Conservation (phyloP, 345 rosid species). For the Moricandia moricandioides region DNA sequence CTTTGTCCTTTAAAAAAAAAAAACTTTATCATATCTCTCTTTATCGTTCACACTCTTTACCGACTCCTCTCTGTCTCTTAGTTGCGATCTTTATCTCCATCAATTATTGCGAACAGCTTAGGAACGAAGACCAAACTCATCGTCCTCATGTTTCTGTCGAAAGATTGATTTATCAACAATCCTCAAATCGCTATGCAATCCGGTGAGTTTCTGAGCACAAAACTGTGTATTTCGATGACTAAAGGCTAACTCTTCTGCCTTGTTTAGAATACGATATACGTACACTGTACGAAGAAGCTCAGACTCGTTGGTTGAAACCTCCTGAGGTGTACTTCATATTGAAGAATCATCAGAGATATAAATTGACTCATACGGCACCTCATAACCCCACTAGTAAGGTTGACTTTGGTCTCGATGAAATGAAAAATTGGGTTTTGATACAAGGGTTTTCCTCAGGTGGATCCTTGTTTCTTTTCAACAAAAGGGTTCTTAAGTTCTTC, state of each 20-base stretch:
- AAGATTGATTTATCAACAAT: not conserved
- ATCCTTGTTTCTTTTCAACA: constrained; percentile 72
- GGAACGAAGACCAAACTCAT: too few relatives aligned
- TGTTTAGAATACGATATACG: constrained; percentile 52
- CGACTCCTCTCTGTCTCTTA: too few relatives aligned
- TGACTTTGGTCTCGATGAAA: not conserved
- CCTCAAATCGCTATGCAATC: constrained; percentile 26
- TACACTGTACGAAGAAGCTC: constrained; percentile 64
- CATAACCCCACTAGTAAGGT: constrained; percentile 57
- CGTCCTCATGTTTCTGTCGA: too few relatives aligned
- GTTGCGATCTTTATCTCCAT: too few relatives aligned
- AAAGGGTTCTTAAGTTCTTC: constrained; percentile 55
- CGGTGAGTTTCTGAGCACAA: constrained; percentile 10
- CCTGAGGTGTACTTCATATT: constrained; percentile 70
- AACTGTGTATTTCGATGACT: not conserved
- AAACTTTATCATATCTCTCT: too few relatives aligned
- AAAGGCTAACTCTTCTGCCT: not conserved
- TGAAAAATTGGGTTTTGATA: not conserved
- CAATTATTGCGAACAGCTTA: too few relatives aligned
- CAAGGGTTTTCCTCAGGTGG: constrained; percentile 55
- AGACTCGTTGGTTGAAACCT: constrained; percentile 85
- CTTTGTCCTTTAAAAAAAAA: too few relatives aligned
- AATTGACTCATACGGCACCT: constrained; percentile 49
- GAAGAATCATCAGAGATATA: constrained; percentile 60
- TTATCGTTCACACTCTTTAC: too few relatives aligned